A percentile compares a stretch with the other conserved stretches of the same genome.
These are phyloP conservation scores for Psidium friedrichsthalianum DNA, from an alignment of 345 rosid species.

Conservation along the genomic window DNA sequence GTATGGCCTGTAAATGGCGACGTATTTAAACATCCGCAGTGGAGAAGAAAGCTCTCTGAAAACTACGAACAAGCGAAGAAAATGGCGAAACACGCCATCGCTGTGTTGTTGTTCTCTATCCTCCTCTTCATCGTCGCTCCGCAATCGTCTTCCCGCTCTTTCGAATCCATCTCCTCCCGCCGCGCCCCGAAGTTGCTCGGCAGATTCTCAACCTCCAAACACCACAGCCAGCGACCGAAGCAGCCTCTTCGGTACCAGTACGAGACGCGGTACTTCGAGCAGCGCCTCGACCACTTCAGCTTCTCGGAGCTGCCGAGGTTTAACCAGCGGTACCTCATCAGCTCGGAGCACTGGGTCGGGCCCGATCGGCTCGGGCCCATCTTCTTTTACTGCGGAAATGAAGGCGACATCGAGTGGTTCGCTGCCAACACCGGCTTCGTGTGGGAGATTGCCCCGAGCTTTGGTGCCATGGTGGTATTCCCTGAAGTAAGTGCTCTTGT, in stretches of 20 bases:
- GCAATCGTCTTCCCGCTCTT: constrained; percentile 4
- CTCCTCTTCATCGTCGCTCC: constrained; percentile 8
- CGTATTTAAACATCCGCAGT: neutral
- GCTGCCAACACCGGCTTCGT: constrained; percentile 65
- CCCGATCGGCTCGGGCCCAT: constrained; percentile 49
- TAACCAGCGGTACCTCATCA: constrained; percentile 59
- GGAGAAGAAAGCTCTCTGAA: neutral
- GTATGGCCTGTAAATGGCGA: neutral
- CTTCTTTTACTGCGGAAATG: constrained; percentile 83
- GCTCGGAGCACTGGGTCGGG: constrained; percentile 57
- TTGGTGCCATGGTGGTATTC: constrained; percentile 73
- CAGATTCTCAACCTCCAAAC: neutral
- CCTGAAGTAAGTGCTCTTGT: constrained; percentile 39
- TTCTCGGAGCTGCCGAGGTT: constrained; percentile 50
- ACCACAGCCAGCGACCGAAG: neutral
- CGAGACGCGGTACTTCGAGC: constrained; percentile 51
- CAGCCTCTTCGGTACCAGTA: constrained; percentile 14
- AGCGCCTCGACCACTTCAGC: constrained; percentile 75
- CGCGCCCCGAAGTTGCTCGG: constrained; percentile 31
- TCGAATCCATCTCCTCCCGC: neutral
- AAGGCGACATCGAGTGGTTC: constrained; percentile 84
- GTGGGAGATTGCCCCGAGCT: constrained; percentile 73
- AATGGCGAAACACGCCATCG: constrained; percentile 18
- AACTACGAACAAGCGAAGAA: neutral
- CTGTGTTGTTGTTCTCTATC: neutral